Evolutionary conservation across 371 early-diverging fungal genomes (phyloP), one percentile per base, ranked within the genome.

Genomic region (Mucor saturninus): DNA sequence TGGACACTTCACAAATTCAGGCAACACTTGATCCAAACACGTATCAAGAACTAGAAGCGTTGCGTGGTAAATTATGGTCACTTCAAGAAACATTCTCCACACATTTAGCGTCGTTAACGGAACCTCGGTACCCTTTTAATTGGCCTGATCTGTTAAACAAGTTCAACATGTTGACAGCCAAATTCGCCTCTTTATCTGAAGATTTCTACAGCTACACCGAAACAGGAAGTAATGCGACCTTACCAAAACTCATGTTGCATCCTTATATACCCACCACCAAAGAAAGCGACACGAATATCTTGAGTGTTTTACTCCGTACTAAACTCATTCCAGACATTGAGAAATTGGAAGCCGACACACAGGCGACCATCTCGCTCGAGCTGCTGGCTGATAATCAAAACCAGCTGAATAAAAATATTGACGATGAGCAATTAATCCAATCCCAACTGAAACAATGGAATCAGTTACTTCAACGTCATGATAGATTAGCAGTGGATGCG

Each of bases 261-360:
- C 88, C 88, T 13, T 77, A 71, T 65, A 76, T 76, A 59, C 84
- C 79, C 56, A 82, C 86, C 0, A 73, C 75, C 6, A 84, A 74
- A 15, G 84, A 86, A 65, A 83, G 83, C 32, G 86, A 88, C 54
- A 84, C 85, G 39, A 84, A 81, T 35, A 84, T 86, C 28, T 59
- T 86, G 15, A 78, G 82, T 15, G 83, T 88, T 4, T 68, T 88
- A 29, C 66, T 88, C 26, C 83, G 88, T 32, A 88, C 88, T 14
- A 88, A 88, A 51, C 73, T 86, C 55, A 84, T 85, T 67, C 88
- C 88, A 30, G 88, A 86, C 53, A 85, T 88, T 54, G 88, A 88
- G 61, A 68, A 75, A 38, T 52, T 83, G 40, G 86, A 86, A 55
- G 80, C 76, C 54, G 75, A 75, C 35, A 84, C 84, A 48, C 80